Base-by-base conservation (phyloP, 768 basidiomycete species). In the Phlebiopsis gigantea region DNA sequence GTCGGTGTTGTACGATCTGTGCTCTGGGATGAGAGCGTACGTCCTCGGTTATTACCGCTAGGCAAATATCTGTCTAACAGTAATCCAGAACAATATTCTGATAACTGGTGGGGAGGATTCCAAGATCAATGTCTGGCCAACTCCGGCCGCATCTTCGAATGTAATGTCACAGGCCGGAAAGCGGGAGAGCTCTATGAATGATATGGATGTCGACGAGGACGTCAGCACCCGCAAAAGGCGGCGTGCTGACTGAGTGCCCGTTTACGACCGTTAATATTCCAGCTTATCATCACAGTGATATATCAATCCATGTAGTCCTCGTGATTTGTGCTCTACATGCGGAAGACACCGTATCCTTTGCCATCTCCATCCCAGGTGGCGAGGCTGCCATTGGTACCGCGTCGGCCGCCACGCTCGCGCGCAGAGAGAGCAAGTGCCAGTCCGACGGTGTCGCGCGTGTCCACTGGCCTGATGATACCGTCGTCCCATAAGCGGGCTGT, bases 401-500 rank as follows among this genome's bases (percentile, higher is more conserved):
- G 25, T 24, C 25, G 49, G 19, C 56, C 42, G 2, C 60, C 56
- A 25, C 71, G 68, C 61, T 74, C 72, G 59, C 82, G 75, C 25
- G 79, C 80, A 48, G 88, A 82, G n/a, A 98, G 75, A 9, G 87
- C 88, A 7, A 98, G 79, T n/a, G 85, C 89, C 5, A 98, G 77
- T 5, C 93, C 95, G 44, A 97, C 79, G 0, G 90, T 85, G 69
- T 93, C 87, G 55, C 94, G 77, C 0, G 94, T 97, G 65, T 97
- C 93, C 8, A 82, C 82, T 4, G 95, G 94, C 62, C 80, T 82
- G 70, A 98, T 93, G 56, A 97, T 88, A 2, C 91, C 91, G 62
- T 94, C 91, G 65, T 94, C 93, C 93, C 92, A 97, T 55, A 98
- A 72, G n/a, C 92, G 83, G 10, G 94, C 94, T 0, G 89, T 90